A percentile compares a stretch with the other conserved stretches of the same genome.
phyloP scores from a whole-genome alignment of 805 yeast genomes.

The Cyberlindnera veronae region DNA sequence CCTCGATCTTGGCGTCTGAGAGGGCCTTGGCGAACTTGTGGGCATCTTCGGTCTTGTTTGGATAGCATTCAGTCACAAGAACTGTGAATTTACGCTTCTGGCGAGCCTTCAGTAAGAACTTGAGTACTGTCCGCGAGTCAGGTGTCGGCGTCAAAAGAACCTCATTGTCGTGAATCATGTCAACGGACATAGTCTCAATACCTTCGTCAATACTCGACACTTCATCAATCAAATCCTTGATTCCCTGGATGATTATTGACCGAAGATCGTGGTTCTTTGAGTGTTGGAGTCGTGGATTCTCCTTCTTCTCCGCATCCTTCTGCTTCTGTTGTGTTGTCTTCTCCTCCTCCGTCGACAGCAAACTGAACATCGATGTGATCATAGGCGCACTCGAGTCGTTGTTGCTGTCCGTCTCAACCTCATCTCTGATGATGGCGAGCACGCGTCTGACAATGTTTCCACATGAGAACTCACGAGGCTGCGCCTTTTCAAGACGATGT shows the following conservation, averaged over 20 bases:
- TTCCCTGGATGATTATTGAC: constrained; percentile 86
- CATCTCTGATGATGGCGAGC: constrained; percentile 82
- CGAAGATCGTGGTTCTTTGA: constrained; percentile 56
- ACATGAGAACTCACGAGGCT: constrained; percentile 82
- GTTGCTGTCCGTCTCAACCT: constrained; percentile 39
- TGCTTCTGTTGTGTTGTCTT: constrained; percentile 23
- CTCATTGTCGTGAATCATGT: constrained; percentile 90
- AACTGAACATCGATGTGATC: constrained; percentile 82
- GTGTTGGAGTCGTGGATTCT: constrained; percentile 24
- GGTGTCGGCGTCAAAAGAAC: constrained; percentile 91
- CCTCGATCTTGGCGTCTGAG: constrained; percentile 82
- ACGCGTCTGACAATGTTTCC: constrained; percentile 93
- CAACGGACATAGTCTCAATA: constrained; percentile 85
- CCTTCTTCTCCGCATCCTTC: constrained; percentile 21
- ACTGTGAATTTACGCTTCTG: constrained; percentile 90
- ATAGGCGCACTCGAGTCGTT: constrained; percentile 42
- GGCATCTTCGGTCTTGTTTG: constrained; percentile 77
- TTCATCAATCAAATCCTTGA: constrained; percentile 89
- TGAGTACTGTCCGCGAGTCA: constrained; percentile 81
- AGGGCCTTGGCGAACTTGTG: constrained; percentile 76
- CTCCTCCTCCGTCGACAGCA: constrained; percentile 48
- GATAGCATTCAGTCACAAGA: constrained; percentile 85
- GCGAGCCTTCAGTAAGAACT: constrained; percentile 82
- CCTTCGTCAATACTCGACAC: constrained; percentile 86
- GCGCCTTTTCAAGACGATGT: constrained; percentile 63